These are phyloP conservation scores for Pythium sukuiense DNA, from an alignment of 352 stramenopile genomes.

Conservation along the genomic window DNA sequence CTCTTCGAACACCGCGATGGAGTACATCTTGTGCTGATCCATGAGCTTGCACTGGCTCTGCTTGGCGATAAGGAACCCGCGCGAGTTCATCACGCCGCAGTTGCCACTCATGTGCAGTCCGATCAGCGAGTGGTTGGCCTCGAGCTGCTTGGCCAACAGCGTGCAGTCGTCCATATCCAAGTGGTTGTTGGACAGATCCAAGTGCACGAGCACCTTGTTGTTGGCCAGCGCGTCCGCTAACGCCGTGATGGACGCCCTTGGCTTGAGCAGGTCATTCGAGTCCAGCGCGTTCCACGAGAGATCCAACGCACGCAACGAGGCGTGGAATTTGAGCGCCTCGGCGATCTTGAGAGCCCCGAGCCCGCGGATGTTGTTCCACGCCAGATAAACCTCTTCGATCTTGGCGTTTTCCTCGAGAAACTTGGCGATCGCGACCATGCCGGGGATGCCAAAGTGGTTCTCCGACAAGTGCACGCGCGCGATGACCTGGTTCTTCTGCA, in stretches of 20 bases:
- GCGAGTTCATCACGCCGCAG: slow-evolving; percentile 60
- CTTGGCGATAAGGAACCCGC: slow-evolving; percentile 65
- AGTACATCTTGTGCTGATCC: slow-evolving; percentile 79
- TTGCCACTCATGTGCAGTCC: slow-evolving; percentile 81
- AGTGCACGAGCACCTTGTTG: slow-evolving; percentile 72
- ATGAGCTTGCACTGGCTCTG: slow-evolving; percentile 43
- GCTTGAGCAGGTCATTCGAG: slow-evolving; percentile 46
- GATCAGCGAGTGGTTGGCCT: slow-evolving; percentile 72
- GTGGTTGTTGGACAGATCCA: slow-evolving; percentile 75
- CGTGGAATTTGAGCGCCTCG: slow-evolving; percentile 74
- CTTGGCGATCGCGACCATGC: slow-evolving; percentile 64
- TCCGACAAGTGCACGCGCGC: slow-evolving; percentile 67
- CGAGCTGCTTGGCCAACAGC: slow-evolving; percentile 59
- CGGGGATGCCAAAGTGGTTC: slow-evolving; percentile 61
- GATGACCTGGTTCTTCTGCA: slow-evolving; percentile 71
- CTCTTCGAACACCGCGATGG: slow-evolving; percentile 72
- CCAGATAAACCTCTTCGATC: slow-evolving; percentile 76
- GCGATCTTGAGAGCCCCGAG: slow-evolving; percentile 71
- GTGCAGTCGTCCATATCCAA: slow-evolving; percentile 62
- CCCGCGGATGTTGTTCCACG: slow-evolving; percentile 73
- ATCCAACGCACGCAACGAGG: slow-evolving; percentile 64
- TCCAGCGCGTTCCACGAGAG: slow-evolving; percentile 78
- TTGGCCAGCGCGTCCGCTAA: slow-evolving; percentile 66
- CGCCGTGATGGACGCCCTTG: slow-evolving; percentile 49
- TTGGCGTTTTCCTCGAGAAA: slow-evolving; percentile 76